Evolutionary conservation across 352 stramenopile genomes (phyloP).

Genomic region (Albugo candida): DNA sequence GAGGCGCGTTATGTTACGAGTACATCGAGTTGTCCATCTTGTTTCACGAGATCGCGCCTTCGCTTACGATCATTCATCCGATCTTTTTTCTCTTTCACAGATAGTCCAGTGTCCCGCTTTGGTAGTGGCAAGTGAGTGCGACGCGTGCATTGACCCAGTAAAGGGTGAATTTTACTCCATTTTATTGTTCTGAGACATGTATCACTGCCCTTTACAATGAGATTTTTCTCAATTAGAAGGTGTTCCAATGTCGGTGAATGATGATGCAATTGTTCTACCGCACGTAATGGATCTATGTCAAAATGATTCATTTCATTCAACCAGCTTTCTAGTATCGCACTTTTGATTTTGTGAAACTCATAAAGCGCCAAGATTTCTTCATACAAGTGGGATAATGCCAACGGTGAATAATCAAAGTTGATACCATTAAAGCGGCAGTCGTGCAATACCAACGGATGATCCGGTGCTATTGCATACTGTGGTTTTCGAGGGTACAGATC

Average conservation of each 20-base stretch:
- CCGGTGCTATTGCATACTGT: constrained; percentile 88
- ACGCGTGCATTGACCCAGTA: constrained; percentile 30
- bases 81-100: constrained; percentile 58
- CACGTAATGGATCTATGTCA: constrained; percentile 15
- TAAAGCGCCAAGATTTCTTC: constrained; percentile 66
- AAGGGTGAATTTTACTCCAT: constrained; percentile 36
- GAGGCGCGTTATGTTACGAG: too few relatives aligned
- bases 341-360: constrained; percentile 58
- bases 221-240: constrained; percentile 38
- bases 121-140: constrained; percentile 36
- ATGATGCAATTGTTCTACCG: constrained; percentile 51
- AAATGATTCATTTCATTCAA: constrained; percentile 37
- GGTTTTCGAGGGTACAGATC: constrained; percentile 56
- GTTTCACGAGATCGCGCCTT: constrained; percentile 12
- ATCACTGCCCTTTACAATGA: constrained; percentile 15
- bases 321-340: constrained; percentile 50
- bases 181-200: constrained; percentile 8
- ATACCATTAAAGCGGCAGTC: constrained; percentile 87
- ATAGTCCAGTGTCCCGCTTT: constrained; percentile 48
- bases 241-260: constrained; percentile 54
- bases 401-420: constrained; percentile 51
- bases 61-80: constrained; percentile 48
- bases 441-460: constrained; percentile 93
- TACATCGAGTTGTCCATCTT: too few relatives aligned
- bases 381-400: constrained; percentile 57